Evolutionary conservation across 331 rosid species (phyloP).

Genomic region (Arachis monticola): DNA sequence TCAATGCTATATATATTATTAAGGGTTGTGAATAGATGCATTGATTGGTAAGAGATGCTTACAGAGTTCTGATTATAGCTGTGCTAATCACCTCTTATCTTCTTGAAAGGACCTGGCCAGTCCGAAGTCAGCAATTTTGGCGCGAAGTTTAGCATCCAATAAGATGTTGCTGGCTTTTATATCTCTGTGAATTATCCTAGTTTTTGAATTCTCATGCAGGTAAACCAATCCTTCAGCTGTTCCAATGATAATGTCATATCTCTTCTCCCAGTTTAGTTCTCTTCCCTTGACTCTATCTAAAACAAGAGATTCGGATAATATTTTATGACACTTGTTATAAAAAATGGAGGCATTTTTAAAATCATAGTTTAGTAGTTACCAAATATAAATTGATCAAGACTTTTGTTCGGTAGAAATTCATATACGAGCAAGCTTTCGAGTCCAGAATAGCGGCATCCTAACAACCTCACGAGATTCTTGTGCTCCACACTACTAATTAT

Average conservation of each 20-base stretch:
- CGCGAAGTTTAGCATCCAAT: conserved; percentile 74
- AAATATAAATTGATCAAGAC: conserved; percentile 86
- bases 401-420: conserved; percentile 76
- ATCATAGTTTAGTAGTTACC: conserved; percentile 50
- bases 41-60: conserved; percentile 26
- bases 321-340: not conserved
- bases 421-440: conserved; percentile 93
- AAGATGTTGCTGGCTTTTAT: conserved; percentile 92
- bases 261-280: conserved; percentile 81
- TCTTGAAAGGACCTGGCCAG: conserved; percentile 91
- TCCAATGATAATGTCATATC: conserved; percentile 70
- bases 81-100: conserved; percentile 92
- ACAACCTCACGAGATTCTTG: conserved; percentile 75
- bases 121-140: conserved; percentile 97
- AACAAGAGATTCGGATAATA: not conserved
- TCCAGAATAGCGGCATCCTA: conserved; percentile 96
- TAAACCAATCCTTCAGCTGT: conserved; percentile 86
- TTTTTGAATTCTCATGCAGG: conserved; percentile 78
- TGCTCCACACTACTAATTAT: conserved; percentile 87
- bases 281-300: conserved; percentile 65
- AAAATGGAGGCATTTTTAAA: not conserved
- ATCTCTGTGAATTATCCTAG: conserved; percentile 85
- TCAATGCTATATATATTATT: not conserved
- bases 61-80: conserved; percentile 87
- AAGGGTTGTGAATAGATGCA: not conserved